Percentiles rank a stretch among this genome's conserved stretches.
Evolutionary conservation across 2,329 filamentous ascomycete genomes (phyloP).

Genomic region (Fusarium begoniae): DNA sequence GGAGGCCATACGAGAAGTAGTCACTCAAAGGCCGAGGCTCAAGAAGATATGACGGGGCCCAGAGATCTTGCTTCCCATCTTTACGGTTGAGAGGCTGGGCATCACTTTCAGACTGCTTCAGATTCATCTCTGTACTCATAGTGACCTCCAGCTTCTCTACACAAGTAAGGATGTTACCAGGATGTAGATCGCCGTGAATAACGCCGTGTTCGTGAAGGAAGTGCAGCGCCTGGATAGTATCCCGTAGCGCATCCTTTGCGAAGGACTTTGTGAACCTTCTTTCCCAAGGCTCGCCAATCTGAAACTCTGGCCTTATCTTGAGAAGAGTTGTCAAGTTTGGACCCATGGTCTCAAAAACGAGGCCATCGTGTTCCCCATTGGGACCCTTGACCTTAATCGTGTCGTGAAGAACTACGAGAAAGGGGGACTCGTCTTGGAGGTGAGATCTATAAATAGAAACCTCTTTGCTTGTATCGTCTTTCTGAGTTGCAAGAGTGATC

Average conservation of each 20-base stretch:
- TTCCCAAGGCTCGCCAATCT: background rate
- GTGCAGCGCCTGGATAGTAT: background rate
- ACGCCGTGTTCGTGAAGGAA: background rate
- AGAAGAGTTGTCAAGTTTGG: background rate
- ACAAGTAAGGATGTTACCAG: background rate
- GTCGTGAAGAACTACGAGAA: background rate
- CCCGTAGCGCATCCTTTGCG: background rate
- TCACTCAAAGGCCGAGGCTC: background rate
- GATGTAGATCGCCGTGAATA: background rate
- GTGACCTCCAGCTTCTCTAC: background rate
- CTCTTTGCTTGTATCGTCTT: background rate
- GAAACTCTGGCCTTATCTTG: background rate
- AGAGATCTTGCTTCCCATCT: background rate
- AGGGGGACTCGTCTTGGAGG: background rate
- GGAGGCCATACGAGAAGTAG: background rate
- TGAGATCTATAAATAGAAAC: background rate
- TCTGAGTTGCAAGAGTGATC: background rate
- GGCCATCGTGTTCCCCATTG: background rate
- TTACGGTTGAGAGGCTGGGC: background rate
- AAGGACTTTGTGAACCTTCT: background rate
- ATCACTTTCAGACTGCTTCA: background rate
- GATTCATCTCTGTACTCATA: background rate
- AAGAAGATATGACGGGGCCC: background rate
- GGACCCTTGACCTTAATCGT: background rate
- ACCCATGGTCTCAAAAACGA: background rate